Percentiles rank a stretch among this genome's conserved stretches.
These are phyloP conservation scores for Venturia nashicola DNA, from an alignment of 2,329 filamentous ascomycete species.

Conservation along the genomic window DNA sequence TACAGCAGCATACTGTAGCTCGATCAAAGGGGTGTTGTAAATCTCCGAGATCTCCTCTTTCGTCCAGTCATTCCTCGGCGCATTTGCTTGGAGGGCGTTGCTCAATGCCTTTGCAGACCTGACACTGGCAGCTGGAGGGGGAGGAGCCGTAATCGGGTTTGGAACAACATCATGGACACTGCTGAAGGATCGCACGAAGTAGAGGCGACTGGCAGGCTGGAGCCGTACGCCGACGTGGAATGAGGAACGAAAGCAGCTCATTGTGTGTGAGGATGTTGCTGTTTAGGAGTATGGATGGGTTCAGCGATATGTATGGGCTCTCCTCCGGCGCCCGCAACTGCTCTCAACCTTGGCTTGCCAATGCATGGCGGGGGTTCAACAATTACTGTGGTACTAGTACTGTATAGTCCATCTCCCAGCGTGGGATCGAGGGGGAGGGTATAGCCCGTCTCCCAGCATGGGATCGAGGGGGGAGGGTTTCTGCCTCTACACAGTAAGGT, in stretches of 20 bases:
- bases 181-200: slow-evolving; percentile 7
- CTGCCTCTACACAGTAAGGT: too few species aligned
- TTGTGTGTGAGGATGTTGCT: slow-evolving; percentile 1
- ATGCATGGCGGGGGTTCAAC: background rate
- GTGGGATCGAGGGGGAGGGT: too few species aligned
- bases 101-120: slow-evolving; percentile 18
- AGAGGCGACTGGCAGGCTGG: background rate
- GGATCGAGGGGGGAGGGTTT: too few species aligned
- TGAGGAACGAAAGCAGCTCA: slow-evolving; percentile 6
- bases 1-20: slow-evolving; percentile 64
- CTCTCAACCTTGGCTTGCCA: background rate
- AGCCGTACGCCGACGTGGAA: slow-evolving; percentile 7
- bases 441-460: too few species aligned
- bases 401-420: too few species aligned
- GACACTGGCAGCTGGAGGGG: slow-evolving; percentile 9
- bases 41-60: slow-evolving; percentile 69
- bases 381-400: background rate
- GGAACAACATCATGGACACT: slow-evolving; percentile 8
- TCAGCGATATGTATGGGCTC: background rate
- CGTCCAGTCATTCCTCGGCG: slow-evolving; percentile 64
- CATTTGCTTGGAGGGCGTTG: slow-evolving; percentile 46
- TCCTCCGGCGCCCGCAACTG: background rate
- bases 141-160: slow-evolving; percentile 12
- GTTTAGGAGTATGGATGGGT: background rate
- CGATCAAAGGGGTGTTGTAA: slow-evolving; percentile 71